Evolutionary conservation across 2,329 filamentous ascomycete genomes (phyloP).

Genomic region (Pestalotiopsis sp.): DNA sequence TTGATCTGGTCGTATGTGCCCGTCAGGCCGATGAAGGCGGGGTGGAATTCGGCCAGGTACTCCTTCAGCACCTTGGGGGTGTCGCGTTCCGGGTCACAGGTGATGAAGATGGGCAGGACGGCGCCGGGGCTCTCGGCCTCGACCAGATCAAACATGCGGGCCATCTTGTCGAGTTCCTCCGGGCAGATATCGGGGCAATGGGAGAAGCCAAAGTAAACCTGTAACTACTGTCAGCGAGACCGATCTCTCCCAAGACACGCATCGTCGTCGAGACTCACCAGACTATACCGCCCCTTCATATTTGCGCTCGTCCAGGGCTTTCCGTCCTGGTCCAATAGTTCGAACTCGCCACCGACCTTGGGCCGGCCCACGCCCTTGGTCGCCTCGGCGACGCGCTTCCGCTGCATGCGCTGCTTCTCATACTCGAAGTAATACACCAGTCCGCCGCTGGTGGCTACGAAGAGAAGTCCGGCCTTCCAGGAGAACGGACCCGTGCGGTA

Average conservation of each 20-base stretch:
- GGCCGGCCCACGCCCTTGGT: conserved; percentile 91
- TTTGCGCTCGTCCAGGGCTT: conserved; percentile 76
- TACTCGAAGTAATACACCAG: conserved; percentile 90
- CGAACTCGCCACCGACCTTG: conserved; percentile 88
- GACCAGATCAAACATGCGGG: conserved; percentile 83
- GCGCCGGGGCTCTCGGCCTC: conserved; percentile 52
- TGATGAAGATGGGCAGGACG: conserved; percentile 86
- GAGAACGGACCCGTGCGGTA: conserved; percentile 78
- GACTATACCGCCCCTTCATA: conserved; percentile 82
- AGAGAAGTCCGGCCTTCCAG: conserved; percentile 85
- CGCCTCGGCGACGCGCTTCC: conserved; percentile 86
- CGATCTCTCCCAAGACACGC: neutral
- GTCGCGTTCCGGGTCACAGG: conserved; percentile 92
- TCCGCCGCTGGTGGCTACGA: conserved; percentile 75
- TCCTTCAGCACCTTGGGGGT: conserved; percentile 80
- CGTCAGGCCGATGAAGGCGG: conserved; percentile 82
- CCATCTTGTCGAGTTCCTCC: conserved; percentile 99
- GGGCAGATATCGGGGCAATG: conserved; percentile 99
- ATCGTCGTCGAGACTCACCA: conserved; percentile 54
- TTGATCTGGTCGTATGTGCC: conserved; percentile 95
- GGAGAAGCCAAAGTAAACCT: conserved; percentile 98
- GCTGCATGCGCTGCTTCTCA: conserved; percentile 89
- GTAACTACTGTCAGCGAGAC: conserved; percentile 13
- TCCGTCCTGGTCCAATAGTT: conserved; percentile 80
- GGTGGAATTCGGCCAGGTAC: conserved; percentile 91